Evolutionary conservation across 2,329 filamentous ascomycete genomes (phyloP).

Genomic region (Aspergillus sp.): DNA sequence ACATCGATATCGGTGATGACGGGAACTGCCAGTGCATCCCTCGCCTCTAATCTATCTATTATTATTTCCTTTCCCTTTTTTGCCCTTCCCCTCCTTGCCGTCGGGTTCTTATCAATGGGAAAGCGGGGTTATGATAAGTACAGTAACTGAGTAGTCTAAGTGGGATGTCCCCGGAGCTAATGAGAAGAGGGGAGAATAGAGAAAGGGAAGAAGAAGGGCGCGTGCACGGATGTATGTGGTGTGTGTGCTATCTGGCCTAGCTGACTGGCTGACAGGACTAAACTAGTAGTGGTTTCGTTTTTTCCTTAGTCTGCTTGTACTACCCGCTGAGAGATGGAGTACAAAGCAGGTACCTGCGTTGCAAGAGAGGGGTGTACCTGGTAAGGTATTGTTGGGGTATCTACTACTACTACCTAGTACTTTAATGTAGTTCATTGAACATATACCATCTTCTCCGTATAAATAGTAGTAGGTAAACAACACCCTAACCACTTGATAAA

Average conservation of each 20-base stretch:
- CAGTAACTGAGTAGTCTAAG: background rate
- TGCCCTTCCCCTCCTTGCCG: background rate
- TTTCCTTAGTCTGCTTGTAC: background rate
- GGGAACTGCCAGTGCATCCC: background rate
- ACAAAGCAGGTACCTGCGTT: conserved; percentile 12
- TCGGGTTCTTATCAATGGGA: conserved; percentile 4
- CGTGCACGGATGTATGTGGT: background rate
- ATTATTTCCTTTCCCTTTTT: background rate
- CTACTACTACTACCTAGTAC: too few species aligned
- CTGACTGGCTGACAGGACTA: too few species aligned
- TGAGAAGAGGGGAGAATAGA: too few species aligned
- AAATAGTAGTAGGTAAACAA: background rate
- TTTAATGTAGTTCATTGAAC: too few species aligned
- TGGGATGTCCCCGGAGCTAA: background rate
- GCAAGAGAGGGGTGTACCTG: conserved; percentile 1
- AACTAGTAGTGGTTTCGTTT: too few species aligned
- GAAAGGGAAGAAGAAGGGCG: background rate
- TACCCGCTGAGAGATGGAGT: background rate
- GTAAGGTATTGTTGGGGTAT: background rate
- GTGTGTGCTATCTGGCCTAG: too few species aligned
- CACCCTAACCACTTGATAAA: too few species aligned
- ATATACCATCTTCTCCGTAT: too few species aligned
- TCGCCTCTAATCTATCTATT: background rate
- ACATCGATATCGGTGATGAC: background rate
- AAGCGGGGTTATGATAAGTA: background rate